Evolutionary conservation across 371 early-diverging fungal genomes (phyloP).

Genomic region (Mucor sp.): DNA sequence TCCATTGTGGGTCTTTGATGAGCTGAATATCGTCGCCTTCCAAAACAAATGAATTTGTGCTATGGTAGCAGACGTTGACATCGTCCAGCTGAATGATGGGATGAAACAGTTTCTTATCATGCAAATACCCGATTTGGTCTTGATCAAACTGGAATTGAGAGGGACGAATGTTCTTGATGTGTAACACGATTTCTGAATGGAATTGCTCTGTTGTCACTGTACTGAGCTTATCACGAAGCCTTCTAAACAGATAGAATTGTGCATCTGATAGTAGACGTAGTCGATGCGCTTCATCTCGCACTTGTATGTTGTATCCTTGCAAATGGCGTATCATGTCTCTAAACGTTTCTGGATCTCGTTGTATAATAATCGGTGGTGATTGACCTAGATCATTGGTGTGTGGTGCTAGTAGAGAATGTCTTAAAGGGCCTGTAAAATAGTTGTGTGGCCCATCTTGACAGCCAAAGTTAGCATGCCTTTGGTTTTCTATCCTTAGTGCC

Average conservation of each 20-base stretch:
- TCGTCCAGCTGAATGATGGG: conserved; percentile 5
- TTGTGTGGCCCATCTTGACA: conserved; percentile 2
- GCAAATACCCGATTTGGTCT: background rate
- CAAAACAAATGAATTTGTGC: background rate
- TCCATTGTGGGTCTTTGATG: conserved; percentile 1
- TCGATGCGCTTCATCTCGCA: conserved; percentile 60
- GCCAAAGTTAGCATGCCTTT: no score
- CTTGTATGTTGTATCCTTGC: conserved; percentile 58
- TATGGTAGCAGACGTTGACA: background rate
- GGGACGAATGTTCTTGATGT: conserved; percentile 39
- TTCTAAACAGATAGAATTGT: conserved; percentile 55
- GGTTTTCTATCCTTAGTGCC: conserved; percentile 1
- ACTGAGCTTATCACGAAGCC: conserved; percentile 53
- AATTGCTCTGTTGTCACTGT: conserved; percentile 34
- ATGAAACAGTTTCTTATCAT: background rate
- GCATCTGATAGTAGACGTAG: conserved; percentile 61
- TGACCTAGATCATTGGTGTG: conserved; percentile 15
- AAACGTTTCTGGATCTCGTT: conserved; percentile 63
- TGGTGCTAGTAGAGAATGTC: conserved; percentile 25
- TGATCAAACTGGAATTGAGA: background rate
- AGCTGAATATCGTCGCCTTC: background rate
- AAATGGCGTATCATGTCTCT: conserved; percentile 58
- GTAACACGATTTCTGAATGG: conserved; percentile 35
- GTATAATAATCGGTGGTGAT: conserved; percentile 50
- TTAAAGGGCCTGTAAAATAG: conserved; percentile 41